Base-by-base conservation (phyloP, 805 yeast genomes). In the Ogataea sp. region DNA sequence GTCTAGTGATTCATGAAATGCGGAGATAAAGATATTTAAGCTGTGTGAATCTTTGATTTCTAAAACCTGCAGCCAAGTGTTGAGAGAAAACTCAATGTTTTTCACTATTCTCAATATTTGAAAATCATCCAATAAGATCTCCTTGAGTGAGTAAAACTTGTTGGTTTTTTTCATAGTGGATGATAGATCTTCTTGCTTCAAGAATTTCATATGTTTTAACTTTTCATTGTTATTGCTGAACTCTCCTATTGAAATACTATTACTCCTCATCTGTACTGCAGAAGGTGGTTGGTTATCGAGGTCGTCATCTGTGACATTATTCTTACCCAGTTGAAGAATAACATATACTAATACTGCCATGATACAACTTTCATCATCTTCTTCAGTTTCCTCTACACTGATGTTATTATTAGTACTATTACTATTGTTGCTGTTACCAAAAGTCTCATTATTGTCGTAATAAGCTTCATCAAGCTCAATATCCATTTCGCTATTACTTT, bases 141-240 rank as follows among this genome's bases (percentile, higher is more conserved):
- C 43, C 27, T 48, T 48, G 9, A 52, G 33, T 3, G 53, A 41
- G 13, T 39, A 25, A 10, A 30, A 23, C 35, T 15, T 18, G 26
- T 17, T 7, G 29, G 31, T 17, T 17, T 37, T 45, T 10, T 10
- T 48, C n/a, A n/a, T n/a, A n/a, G n/a, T n/a, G n/a, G n/a, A n/a
- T n/a, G n/a, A n/a, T n/a, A n/a, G n/a, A n/a, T n/a, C n/a, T n/a
- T n/a, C n/a, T n/a, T n/a, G n/a, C n/a, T n/a, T n/a, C n/a, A n/a
- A n/a, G n/a, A n/a, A n/a, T n/a, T n/a, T n/a, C n/a, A n/a, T n/a
- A n/a, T n/a, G n/a, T n/a, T n/a, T 48, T 32, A 55, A 36, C 35
- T 52, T 50, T 32, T 55, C 56, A 37, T 50, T 55, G 38, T 55
- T 57, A 41, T 51, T 52, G 34, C 46, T 49, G 30, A 57, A 53